Evolutionary conservation across 495 filamentous ascomycete genomes (phyloP), one percentile per base, ranked within the genome.

Genomic region (Wilcoxina mikolae): DNA sequence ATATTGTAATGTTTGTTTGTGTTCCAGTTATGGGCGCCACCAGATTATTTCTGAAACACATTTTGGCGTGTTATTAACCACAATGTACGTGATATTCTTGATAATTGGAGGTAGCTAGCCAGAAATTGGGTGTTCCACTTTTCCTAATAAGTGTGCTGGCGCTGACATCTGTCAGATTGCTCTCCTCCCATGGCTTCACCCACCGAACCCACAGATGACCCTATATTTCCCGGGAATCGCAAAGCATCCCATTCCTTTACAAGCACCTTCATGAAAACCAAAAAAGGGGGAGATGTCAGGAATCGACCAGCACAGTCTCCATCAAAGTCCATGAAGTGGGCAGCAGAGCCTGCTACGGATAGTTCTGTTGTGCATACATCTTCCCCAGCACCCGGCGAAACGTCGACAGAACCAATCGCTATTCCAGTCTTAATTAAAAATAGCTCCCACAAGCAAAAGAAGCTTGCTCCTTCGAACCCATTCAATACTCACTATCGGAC

Each of bases 401-500:
- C 51, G 25, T 11, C 35, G 39, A 47, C 26, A 64, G 54, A 23
- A 64, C 61, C 18, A 60, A 64, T 64, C 41, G 50, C 60, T 4
- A 64, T 64, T 23, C 61, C 61, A 10, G 51, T 59, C 22, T 64
- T 60, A 17, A 46, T 60, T 5, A 51, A 39, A 3, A 25, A 51
- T 42, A 45, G 52, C 41, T 62, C 62, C 35, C 62, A 66, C 41
- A 59, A 57, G 39, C 45, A 52, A 22, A 66, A 66, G 57, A 66
- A 66, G 48, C 59, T 66, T 26, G 56, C 64, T 3, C 63, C 64
- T 31, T 49, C 43, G 15, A 62, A 59, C 35, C 57, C 64, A 12
- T 66, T 66, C 47, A 66, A 66, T 42, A 58, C 59, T 4, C 64
- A 66, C 47, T 66, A 66, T 46, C 56, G 64, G 25, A 66, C 56